These are phyloP conservation scores for Pisolithus microcarpus DNA, from an alignment of 768 basidiomycete genomes.

Conservation along the genomic window DNA sequence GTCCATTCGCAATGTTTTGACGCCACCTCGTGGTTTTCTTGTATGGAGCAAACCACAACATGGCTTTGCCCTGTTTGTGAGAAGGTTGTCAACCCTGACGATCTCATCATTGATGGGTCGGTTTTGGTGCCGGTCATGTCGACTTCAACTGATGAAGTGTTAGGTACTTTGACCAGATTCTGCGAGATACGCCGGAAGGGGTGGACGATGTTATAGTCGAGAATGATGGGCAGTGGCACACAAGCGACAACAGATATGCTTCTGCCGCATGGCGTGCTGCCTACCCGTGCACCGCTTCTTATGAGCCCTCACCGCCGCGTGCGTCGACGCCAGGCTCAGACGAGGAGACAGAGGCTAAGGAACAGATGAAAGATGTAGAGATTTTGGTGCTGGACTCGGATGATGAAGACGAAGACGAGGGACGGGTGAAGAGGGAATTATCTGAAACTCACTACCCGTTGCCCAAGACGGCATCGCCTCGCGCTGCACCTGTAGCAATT, in stretches of 20 bases:
- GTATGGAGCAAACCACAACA: conserved; percentile 95
- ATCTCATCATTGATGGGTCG: conserved; percentile 89
- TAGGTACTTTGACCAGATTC: conserved; percentile 85
- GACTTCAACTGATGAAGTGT: not conserved
- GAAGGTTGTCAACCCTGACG: conserved; percentile 63
- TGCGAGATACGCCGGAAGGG: conserved; percentile 66
- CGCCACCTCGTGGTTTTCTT: conserved; percentile 85
- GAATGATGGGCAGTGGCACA: conserved; percentile 94
- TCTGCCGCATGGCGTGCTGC: conserved; percentile 62
- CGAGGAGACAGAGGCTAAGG: conserved; percentile 28
- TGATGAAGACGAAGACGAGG: conserved; percentile 73
- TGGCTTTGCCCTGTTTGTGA: conserved; percentile 96
- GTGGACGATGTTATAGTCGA: conserved; percentile 94
- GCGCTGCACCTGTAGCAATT: conserved; percentile 6
- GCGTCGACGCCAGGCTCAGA: conserved; percentile 23
- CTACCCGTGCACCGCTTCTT: conserved; percentile 34
- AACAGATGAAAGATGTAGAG: conserved; percentile 45
- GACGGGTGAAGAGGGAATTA: conserved; percentile 66
- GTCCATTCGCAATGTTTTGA: conserved; percentile 95
- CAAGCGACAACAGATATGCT: conserved; percentile 76
- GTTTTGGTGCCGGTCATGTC: conserved; percentile 11
- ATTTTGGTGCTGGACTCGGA: conserved; percentile 69
- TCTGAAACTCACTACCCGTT: conserved; percentile 49
- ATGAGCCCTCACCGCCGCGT: conserved; percentile 24
- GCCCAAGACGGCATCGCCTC: conserved; percentile 19